A percentile compares a stretch with the other conserved stretches of the same genome.
These are phyloP conservation scores for Fusarium sp. DNA, from an alignment of 2,329 filamentous ascomycete species.

Conservation along the genomic window DNA sequence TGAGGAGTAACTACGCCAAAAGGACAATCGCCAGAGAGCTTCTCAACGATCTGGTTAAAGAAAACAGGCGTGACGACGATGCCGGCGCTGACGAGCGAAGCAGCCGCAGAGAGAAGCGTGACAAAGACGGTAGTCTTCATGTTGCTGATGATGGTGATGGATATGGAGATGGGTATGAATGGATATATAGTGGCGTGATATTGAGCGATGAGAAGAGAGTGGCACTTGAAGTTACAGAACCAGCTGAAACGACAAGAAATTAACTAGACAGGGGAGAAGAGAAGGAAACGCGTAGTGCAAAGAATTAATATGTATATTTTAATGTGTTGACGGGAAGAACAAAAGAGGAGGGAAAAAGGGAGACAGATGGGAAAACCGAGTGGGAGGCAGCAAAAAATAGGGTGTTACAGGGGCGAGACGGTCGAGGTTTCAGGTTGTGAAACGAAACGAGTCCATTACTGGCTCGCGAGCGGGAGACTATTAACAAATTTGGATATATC, in stretches of 20 bases:
- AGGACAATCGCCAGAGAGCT: conserved; percentile 61
- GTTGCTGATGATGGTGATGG: neutral
- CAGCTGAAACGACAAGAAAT: conserved; percentile 29
- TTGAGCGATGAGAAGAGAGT: neutral
- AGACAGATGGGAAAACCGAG: neutral
- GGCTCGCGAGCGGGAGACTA: conserved; percentile 15
- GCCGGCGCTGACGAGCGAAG: conserved; percentile 61
- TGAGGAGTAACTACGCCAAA: conserved; percentile 66
- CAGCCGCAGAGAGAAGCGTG: conserved; percentile 55
- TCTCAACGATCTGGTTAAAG: conserved; percentile 62
- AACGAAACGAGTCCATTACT: conserved; percentile 28
- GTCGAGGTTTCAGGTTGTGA: conserved; percentile 43
- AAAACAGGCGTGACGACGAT: conserved; percentile 66
- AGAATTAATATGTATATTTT: conserved; percentile 23
- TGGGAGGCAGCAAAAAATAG: conserved; percentile 22
- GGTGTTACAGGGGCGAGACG: conserved; percentile 39
- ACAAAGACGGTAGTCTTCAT: conserved; percentile 47
- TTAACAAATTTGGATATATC: conserved; percentile 4
- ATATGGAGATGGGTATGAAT: neutral
- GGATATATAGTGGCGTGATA: conserved; percentile 13
- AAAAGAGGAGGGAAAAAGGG: neutral
- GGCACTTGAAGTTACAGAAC: conserved; percentile 27
- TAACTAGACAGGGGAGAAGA: conserved; percentile 3
- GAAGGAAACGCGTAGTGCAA: neutral
- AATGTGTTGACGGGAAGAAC: neutral